phyloP scores from a whole-genome alignment of 805 yeast genomes.

The Sugiyamaella americana region DNA sequence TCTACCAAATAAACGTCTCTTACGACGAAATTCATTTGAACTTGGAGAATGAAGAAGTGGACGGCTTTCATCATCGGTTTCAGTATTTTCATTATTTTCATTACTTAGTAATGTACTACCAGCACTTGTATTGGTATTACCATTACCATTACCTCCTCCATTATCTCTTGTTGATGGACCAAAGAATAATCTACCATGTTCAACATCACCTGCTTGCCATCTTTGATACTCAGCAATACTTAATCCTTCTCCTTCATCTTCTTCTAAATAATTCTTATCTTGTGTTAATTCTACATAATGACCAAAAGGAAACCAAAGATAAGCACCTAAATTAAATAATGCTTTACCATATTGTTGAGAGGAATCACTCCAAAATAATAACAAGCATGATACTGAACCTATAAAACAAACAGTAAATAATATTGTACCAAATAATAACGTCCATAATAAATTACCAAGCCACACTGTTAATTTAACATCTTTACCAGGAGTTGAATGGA shows the following conservation, averaged over 20 bases:
- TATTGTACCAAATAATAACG: conserved; percentile 61
- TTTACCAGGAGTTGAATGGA: conserved; percentile 63
- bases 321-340: conserved; percentile 58
- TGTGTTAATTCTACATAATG: conserved; percentile 71
- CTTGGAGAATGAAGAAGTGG: conserved; percentile 5
- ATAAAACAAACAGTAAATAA: conserved; percentile 48
- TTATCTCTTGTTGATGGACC: conserved; percentile 45
- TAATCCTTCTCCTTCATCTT: conserved; percentile 86
- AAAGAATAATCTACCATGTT: conserved; percentile 72
- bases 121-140: neutral
- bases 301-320: conserved; percentile 82
- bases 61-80: conserved; percentile 7
- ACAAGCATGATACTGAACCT: conserved; percentile 41
- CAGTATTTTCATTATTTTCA: neutral
- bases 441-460: conserved; percentile 69
- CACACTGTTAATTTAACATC: conserved; percentile 56
- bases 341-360: conserved; percentile 58
- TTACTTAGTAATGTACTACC: neutral
- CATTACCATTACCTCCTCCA: neutral
- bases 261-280: conserved; percentile 74
- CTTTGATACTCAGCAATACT: conserved; percentile 75
- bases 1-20: conserved; percentile 70
- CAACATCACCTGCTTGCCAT: conserved; percentile 74
- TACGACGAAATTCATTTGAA: conserved; percentile 1
- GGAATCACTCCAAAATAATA: conserved; percentile 40